Percentiles rank a stretch among this genome's conserved stretches.
Conservation (phyloP, 2,329 filamentous ascomycete genomes). For the Scedosporium dehoogii region DNA sequence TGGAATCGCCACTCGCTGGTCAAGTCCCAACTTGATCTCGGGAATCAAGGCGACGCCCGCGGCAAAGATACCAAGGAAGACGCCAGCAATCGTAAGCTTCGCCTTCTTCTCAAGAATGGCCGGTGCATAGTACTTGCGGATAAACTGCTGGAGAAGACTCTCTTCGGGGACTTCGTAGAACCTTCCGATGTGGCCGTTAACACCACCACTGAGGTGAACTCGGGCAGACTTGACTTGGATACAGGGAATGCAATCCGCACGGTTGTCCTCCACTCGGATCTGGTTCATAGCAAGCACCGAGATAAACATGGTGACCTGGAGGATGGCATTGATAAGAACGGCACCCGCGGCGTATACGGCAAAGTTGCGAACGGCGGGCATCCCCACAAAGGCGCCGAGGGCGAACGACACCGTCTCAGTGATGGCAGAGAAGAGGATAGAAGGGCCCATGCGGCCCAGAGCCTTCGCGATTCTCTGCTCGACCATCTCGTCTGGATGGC, state of each 20-base stretch:
- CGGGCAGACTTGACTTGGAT: slow-evolving; percentile 68
- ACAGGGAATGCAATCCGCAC: slow-evolving; percentile 89
- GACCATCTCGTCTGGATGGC: slow-evolving; percentile 79
- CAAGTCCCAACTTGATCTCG: slow-evolving; percentile 74
- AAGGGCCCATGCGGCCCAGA: slow-evolving; percentile 92
- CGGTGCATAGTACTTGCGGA: slow-evolving; percentile 83
- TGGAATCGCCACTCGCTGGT: slow-evolving; percentile 90
- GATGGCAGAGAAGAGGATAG: slow-evolving; percentile 87
- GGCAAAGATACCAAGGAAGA: slow-evolving; percentile 83
- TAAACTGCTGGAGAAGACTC: slow-evolving; percentile 73
- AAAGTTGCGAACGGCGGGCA: slow-evolving; percentile 97
- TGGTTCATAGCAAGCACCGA: slow-evolving; percentile 89
- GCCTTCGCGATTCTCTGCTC: slow-evolving; percentile 79
- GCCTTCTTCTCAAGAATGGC: slow-evolving; percentile 68
- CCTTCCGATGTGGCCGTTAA: slow-evolving; percentile 47
- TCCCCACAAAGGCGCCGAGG: slow-evolving; percentile 85
- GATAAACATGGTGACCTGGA: slow-evolving; percentile 96
- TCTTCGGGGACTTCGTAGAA: slow-evolving; percentile 74
- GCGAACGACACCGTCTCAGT: slow-evolving; percentile 93
- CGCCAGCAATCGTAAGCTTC: slow-evolving; percentile 63
- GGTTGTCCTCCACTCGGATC: slow-evolving; percentile 73
- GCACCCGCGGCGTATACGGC: slow-evolving; percentile 93
- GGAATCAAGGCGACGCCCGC: slow-evolving; percentile 78
- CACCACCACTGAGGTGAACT: slow-evolving; percentile 46
- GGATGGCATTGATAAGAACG: slow-evolving; percentile 91